A percentile compares a stretch with the other conserved stretches of the same genome.
These are phyloP conservation scores for Hansenula lynferdii DNA, from an alignment of 1,139 yeast genomes.

Conservation along the genomic window DNA sequence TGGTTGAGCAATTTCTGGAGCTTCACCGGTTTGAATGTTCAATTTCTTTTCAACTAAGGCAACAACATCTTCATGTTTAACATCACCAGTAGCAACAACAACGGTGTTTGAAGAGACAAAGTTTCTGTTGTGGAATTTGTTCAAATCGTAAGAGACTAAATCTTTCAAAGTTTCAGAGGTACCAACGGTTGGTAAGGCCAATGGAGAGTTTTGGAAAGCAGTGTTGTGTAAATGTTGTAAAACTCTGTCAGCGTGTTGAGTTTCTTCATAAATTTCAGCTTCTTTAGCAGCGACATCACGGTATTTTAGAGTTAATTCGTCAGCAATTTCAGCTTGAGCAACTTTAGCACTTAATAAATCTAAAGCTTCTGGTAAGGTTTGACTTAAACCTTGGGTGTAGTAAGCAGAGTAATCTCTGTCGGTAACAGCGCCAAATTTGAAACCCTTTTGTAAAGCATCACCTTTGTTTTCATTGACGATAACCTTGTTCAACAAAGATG, in stretches of 20 bases:
- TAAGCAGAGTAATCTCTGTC: slow-evolving; percentile 52
- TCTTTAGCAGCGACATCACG: slow-evolving; percentile 33
- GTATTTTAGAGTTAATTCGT: slow-evolving; percentile 35
- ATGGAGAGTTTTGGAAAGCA: slow-evolving; percentile 81
- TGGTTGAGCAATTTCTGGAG: slow-evolving; percentile 44
- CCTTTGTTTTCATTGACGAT: slow-evolving; percentile 34
- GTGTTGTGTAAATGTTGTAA: slow-evolving; percentile 72
- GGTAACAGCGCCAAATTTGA: slow-evolving; percentile 39
- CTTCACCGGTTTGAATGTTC: slow-evolving; percentile 46
- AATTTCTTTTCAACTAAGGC: slow-evolving; percentile 53
- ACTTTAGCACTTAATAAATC: slow-evolving; percentile 28
- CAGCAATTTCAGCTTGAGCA: slow-evolving; percentile 34
- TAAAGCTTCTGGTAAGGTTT: slow-evolving; percentile 19
- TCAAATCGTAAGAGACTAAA: slow-evolving; percentile 54
- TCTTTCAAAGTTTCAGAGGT: slow-evolving; percentile 56
- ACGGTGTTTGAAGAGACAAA: slow-evolving; percentile 61
- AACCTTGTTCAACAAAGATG: slow-evolving; percentile 55
- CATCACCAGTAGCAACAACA: slow-evolving; percentile 70
- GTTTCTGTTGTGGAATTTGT: slow-evolving; percentile 50
- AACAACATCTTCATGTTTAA: slow-evolving; percentile 63
- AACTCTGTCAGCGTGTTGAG: slow-evolving; percentile 36
- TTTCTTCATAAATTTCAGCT: slow-evolving; percentile 35
- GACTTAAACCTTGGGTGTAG: slow-evolving; percentile 36
- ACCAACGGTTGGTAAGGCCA: slow-evolving; percentile 73
- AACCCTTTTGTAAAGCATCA: slow-evolving; percentile 38